Evolutionary conservation across 1,284 basidiomycete species (phyloP).

Genomic region (Volvariella volvacea): DNA sequence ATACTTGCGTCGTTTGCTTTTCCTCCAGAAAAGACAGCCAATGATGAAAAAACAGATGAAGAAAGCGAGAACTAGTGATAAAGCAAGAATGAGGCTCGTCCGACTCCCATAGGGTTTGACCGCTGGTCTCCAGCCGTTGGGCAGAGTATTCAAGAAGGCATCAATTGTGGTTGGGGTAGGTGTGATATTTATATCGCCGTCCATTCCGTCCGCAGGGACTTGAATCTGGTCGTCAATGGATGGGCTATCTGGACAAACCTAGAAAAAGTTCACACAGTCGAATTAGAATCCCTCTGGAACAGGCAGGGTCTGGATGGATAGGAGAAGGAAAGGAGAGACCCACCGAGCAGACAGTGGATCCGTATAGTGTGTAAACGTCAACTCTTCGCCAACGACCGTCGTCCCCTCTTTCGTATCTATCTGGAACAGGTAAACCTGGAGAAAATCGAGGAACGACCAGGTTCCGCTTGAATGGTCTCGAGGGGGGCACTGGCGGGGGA

Average conservation of each 20-base stretch:
- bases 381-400: constrained; percentile 60
- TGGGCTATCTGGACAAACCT: constrained; percentile 22
- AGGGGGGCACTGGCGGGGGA: constrained; percentile 7
- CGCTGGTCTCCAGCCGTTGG: constrained; percentile 48
- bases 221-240: constrained; percentile 25
- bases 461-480: constrained; percentile 3
- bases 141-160: constrained; percentile 36
- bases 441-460: constrained; percentile 1
- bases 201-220: constrained; percentile 9
- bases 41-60: constrained; percentile 51
- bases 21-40: constrained; percentile 53
- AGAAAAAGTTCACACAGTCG: background rate
- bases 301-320: constrained; percentile 1
- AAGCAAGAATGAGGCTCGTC: constrained; percentile 46
- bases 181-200: too few species aligned
- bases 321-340: constrained; percentile 10
- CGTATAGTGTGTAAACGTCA: constrained; percentile 54
- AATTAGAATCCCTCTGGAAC: too few species aligned
- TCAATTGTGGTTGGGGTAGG: constrained; percentile 10
- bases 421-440: constrained; percentile 32
- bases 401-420: constrained; percentile 45
- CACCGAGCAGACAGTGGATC: constrained; percentile 46
- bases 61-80: constrained; percentile 55
- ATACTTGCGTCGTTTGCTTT: constrained; percentile 26
- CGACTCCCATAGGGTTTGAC: constrained; percentile 20